Conservation (phyloP, 257 asterid species). For the Salvia splendens region DNA sequence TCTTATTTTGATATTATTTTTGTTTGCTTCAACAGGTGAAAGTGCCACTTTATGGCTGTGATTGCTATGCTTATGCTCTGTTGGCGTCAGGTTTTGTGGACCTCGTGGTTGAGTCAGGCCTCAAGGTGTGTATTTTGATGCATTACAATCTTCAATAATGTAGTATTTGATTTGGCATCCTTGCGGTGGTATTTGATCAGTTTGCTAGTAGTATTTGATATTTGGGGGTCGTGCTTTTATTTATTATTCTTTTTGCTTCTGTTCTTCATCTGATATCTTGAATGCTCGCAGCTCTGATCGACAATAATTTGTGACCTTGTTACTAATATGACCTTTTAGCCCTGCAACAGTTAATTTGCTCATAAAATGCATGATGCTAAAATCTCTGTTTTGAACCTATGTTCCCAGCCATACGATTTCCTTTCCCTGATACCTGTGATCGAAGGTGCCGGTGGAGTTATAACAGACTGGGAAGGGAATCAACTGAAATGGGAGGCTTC, state of each 20-base stretch:
- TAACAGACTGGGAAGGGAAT: slow-evolving; percentile 86
- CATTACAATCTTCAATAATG: not conserved
- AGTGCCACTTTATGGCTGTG: slow-evolving; percentile 96
- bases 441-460: slow-evolving; percentile 90
- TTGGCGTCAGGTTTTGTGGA: slow-evolving; percentile 91
- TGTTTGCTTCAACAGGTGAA: slow-evolving; percentile 64
- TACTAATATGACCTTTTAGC: slow-evolving; percentile 24
- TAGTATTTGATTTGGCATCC: slow-evolving; percentile 2
- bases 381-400: slow-evolving; percentile 13
- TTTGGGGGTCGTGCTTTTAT: slow-evolving; percentile 3
- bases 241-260: slow-evolving; percentile 1
- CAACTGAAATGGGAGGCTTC: slow-evolving; percentile 85
- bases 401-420: slow-evolving; percentile 87
- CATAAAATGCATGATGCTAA: not conserved
- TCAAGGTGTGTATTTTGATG: slow-evolving; percentile 56
- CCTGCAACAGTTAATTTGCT: not conserved
- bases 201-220: not conserved
- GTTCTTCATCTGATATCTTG: not conserved
- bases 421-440: slow-evolving; percentile 92
- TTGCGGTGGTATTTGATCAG: slow-evolving; percentile 4
- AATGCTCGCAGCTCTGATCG: slow-evolving; percentile 3
- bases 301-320: slow-evolving; percentile 11
- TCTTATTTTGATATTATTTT: not conserved
- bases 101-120: slow-evolving; percentile 92
- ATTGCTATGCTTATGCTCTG: slow-evolving; percentile 96